Percentiles rank a stretch among this genome's conserved stretches.
phyloP scores from a whole-genome alignment of 176 grass and related monocot genomes.

The Carex cristatella region DNA sequence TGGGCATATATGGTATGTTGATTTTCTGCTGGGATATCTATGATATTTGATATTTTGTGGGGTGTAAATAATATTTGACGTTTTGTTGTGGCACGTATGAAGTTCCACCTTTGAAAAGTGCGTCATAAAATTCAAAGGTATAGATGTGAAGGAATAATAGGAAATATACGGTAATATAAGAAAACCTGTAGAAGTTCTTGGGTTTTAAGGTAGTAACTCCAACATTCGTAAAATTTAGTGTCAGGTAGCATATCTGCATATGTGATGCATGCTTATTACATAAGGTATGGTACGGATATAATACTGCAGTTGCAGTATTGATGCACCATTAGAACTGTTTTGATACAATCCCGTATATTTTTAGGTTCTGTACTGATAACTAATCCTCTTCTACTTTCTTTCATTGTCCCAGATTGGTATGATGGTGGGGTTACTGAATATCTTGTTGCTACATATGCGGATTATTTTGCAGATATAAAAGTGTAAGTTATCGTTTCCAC shows the following conservation, averaged over 20 bases:
- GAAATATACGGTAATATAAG: not conserved
- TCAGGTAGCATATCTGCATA: too few species aligned
- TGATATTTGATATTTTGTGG: too few species aligned
- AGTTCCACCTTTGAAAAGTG: too few species aligned
- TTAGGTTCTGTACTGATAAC: not conserved
- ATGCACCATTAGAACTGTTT: not conserved
- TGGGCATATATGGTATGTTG: not conserved
- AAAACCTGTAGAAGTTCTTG: not conserved
- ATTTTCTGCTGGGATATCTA: not conserved
- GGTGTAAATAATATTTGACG: too few species aligned
- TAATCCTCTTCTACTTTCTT: constrained; percentile 16
- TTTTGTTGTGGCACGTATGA: too few species aligned
- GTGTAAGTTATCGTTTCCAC: constrained; percentile 49
- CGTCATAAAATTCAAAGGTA: not conserved
- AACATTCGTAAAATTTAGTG: not conserved
- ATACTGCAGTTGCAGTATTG: not conserved
- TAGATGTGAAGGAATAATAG: not conserved
- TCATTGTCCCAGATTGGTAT: constrained; percentile 56
- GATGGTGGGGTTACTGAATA: constrained; percentile 88
- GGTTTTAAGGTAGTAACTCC: not conserved
- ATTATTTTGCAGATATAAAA: constrained; percentile 97
- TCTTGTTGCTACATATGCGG: constrained; percentile 80
- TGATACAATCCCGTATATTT: not conserved
- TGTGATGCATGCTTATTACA: not conserved
- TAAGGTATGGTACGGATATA: not conserved